These are phyloP conservation scores for Streptanthus diversifolius DNA, from an alignment of 345 rosid species.

Conservation along the genomic window DNA sequence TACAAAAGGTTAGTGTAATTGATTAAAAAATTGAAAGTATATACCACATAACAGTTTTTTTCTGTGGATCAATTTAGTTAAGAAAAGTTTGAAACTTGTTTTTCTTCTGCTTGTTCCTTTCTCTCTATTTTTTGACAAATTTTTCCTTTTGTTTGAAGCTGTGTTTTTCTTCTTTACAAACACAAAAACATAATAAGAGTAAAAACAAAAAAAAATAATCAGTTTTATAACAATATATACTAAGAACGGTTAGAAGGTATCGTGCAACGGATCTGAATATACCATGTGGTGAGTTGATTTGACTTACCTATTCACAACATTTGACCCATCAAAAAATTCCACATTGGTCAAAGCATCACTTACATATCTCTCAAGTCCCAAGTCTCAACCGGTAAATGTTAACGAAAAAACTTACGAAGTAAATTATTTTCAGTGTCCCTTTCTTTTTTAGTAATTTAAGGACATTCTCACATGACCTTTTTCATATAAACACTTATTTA, in stretches of 20 bases:
- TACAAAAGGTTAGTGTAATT: not conserved
- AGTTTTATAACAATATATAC: not conserved
- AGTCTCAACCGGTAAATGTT: slow-evolving; percentile 1
- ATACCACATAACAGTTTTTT: not conserved
- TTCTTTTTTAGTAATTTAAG: slow-evolving; percentile 31
- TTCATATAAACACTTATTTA: not conserved
- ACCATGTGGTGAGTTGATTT: slow-evolving; percentile 24
- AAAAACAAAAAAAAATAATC: not conserved
- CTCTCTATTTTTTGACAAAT: no score
- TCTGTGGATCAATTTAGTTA: not conserved
- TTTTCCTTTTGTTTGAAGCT: no score
- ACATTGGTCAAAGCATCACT: slow-evolving; percentile 20
- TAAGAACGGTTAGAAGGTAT: not conserved
- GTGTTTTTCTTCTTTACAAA: not conserved
- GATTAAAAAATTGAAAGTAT: not conserved
- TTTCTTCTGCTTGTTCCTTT: no score
- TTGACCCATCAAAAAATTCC: slow-evolving; percentile 14
- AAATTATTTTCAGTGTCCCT: not conserved
- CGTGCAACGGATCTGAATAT: slow-evolving; percentile 13
- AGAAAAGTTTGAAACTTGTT: not conserved
- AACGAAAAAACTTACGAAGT: not conserved
- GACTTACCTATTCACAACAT: slow-evolving; percentile 12
- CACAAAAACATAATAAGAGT: not conserved
- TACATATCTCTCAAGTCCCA: not conserved
- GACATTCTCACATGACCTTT: slow-evolving; percentile 12